A percentile compares a stretch with the other conserved stretches of the same genome.
Evolutionary conservation across 108 stramenopile species (phyloP).

Genomic region (Skeletonema costatum): DNA sequence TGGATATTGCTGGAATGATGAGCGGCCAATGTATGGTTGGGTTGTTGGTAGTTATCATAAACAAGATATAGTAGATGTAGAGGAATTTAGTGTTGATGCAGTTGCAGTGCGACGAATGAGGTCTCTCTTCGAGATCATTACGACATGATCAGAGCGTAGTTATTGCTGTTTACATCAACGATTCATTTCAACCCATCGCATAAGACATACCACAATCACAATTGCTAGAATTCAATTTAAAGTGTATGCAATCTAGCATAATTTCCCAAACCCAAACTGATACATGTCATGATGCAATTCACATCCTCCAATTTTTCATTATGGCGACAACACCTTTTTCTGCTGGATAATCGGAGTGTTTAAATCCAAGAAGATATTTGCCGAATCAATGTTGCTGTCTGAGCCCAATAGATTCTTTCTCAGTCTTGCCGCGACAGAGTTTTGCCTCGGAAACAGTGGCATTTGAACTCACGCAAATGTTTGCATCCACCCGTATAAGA

Average conservation of each 20-base stretch:
- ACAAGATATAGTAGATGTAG: background rate
- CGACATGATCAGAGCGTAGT: background rate
- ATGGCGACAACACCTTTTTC: background rate
- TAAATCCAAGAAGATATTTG: conserved; percentile 65
- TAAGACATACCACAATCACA: background rate
- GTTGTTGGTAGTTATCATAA: conserved; percentile 33
- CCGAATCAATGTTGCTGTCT: conserved; percentile 38
- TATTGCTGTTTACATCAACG: background rate
- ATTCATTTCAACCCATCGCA: background rate
- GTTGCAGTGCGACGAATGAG: conserved; percentile 18
- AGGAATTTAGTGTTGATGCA: background rate
- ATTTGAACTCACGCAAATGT: conserved; percentile 47
- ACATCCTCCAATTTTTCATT: background rate
- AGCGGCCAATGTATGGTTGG: conserved; percentile 68
- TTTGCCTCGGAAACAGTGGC: conserved; percentile 42
- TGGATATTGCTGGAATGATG: conserved; percentile 76
- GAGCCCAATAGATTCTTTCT: conserved; percentile 39
- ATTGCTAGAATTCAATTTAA: background rate
- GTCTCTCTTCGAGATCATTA: conserved; percentile 27
- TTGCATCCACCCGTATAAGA: conserved; percentile 51
- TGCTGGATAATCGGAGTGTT: conserved; percentile 15
- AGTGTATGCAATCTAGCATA: background rate
- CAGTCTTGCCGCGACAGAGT: conserved; percentile 37
- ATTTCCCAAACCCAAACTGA: background rate
- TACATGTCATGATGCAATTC: background rate